phyloP scores from a whole-genome alignment of 2,329 filamentous ascomycete species.

The Metarhizium sp. region DNA sequence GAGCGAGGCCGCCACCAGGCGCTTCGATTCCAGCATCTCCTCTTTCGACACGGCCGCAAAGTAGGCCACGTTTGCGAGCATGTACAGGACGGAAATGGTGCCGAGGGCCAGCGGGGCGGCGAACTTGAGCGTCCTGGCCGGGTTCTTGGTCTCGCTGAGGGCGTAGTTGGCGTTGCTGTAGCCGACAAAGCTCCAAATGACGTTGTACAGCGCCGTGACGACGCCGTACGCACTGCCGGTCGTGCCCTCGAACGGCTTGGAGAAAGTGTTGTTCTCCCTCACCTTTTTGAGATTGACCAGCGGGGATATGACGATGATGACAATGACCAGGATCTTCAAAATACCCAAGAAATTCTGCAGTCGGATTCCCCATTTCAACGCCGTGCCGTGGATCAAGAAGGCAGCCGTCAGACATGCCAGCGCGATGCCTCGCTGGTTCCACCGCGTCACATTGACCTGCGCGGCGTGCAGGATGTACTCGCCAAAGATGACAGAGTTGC shows the following conservation, averaged over 20 bases:
- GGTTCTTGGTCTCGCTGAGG: constrained; percentile 56
- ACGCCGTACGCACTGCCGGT: constrained; percentile 57
- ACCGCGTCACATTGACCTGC: constrained; percentile 49
- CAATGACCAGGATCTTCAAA: constrained; percentile 56
- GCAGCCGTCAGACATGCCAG: constrained; percentile 57
- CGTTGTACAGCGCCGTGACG: constrained; percentile 62
- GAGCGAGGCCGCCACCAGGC: constrained; percentile 43
- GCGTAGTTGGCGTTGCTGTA: constrained; percentile 62
- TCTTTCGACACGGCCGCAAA: constrained; percentile 48
- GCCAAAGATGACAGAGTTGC: constrained; percentile 61
- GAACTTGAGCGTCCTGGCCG: constrained; percentile 53
- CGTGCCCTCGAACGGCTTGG: constrained; percentile 55
- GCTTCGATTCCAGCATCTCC: constrained; percentile 41
- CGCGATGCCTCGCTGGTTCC: constrained; percentile 59
- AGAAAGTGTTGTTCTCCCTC: constrained; percentile 50
- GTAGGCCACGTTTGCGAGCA: constrained; percentile 59
- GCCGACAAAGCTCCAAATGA: constrained; percentile 62
- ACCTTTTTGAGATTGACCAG: constrained; percentile 52
- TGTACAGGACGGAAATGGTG: constrained; percentile 51
- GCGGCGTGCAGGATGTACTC: constrained; percentile 62
- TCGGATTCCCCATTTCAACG: constrained; percentile 56
- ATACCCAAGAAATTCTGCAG: constrained; percentile 57
- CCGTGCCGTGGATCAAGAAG: constrained; percentile 55
- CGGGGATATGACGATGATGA: constrained; percentile 56
- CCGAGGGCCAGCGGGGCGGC: constrained; percentile 53